These are phyloP conservation scores for Ampelocalamus luodianensis DNA, from an alignment of 176 grass and related monocot genomes.

Conservation along the genomic window DNA sequence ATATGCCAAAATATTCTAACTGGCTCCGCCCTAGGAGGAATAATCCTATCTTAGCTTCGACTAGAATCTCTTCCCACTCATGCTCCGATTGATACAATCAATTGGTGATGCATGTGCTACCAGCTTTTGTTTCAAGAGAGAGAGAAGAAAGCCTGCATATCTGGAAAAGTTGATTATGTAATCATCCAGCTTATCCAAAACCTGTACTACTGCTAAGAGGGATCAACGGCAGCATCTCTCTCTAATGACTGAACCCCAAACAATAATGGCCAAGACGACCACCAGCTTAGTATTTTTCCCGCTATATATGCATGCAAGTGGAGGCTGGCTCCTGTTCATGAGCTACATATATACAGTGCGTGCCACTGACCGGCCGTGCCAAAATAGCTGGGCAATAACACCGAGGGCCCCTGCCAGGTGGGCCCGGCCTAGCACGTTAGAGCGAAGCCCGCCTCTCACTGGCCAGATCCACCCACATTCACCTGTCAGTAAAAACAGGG, in stretches of 20 bases:
- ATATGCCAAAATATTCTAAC: too few species aligned
- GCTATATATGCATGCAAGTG: not conserved
- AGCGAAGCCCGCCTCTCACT: not conserved
- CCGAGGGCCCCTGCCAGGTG: not conserved
- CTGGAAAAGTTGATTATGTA: constrained; percentile 14
- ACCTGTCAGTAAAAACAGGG: not conserved
- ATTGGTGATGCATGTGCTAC: not conserved
- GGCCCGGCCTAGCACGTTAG: not conserved
- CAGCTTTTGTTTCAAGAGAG: not conserved
- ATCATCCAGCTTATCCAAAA: constrained; percentile 31
- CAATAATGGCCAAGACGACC: not conserved
- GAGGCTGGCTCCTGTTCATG: not conserved
- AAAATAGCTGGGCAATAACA: constrained; percentile 32
- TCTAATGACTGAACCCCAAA: not conserved
- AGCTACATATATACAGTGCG: not conserved
- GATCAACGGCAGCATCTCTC: not conserved
- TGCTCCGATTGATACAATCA: not conserved
- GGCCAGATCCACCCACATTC: not conserved
- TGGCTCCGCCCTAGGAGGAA: not conserved
- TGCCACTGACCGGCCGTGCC: not conserved
- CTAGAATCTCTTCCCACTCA: not conserved
- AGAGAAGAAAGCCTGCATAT: not conserved
- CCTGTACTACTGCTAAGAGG: not conserved
- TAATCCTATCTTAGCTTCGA: not conserved
- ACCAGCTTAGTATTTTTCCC: not conserved